Evolutionary conservation across 1,139 yeast species (phyloP).

Genomic region (Taphrina deformans): DNA sequence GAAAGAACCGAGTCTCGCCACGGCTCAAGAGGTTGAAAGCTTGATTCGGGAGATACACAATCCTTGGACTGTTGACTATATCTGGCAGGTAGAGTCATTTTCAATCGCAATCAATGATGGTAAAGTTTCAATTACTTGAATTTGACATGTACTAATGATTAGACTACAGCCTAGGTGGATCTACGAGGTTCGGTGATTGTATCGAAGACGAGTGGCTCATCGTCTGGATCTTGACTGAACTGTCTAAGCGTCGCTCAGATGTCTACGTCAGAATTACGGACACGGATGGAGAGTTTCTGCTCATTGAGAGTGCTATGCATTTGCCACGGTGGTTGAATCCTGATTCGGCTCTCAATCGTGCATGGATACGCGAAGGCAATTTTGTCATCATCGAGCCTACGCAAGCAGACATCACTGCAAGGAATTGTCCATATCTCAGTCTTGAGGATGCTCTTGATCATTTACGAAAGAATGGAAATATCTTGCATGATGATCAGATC

Average conservation of each 20-base stretch:
- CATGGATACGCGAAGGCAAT: constrained; percentile 42
- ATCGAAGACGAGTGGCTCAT: constrained; percentile 54
- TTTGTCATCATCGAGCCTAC: constrained; percentile 40
- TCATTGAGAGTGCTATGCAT: constrained; percentile 53
- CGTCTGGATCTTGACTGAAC: constrained; percentile 48
- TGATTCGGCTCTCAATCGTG: constrained; percentile 48
- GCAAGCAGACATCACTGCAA: constrained; percentile 1
- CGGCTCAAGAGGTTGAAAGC: constrained; percentile 11
- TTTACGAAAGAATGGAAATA: background rate
- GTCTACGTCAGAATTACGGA: constrained; percentile 54
- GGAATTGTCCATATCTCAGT: constrained; percentile 13
- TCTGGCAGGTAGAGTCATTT: constrained; percentile 43
- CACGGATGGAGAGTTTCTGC: constrained; percentile 58
- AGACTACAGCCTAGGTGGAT: constrained; percentile 38
- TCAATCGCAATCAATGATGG: background rate
- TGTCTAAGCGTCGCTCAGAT: constrained; percentile 46
- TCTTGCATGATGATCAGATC: constrained; percentile 1
- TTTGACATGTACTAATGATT: constrained; percentile 42
- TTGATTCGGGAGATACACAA: constrained; percentile 21
- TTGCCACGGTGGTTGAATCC: constrained; percentile 54
- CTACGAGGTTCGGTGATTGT: constrained; percentile 48
- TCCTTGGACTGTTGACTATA: constrained; percentile 39
- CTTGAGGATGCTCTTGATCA: constrained; percentile 35
- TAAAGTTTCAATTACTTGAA: background rate
- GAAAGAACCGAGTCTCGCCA: background rate